Evolutionary conservation across 768 basidiomycete genomes (phyloP), one percentile per base, ranked within the genome.

Genomic region (Russula compacta): DNA sequence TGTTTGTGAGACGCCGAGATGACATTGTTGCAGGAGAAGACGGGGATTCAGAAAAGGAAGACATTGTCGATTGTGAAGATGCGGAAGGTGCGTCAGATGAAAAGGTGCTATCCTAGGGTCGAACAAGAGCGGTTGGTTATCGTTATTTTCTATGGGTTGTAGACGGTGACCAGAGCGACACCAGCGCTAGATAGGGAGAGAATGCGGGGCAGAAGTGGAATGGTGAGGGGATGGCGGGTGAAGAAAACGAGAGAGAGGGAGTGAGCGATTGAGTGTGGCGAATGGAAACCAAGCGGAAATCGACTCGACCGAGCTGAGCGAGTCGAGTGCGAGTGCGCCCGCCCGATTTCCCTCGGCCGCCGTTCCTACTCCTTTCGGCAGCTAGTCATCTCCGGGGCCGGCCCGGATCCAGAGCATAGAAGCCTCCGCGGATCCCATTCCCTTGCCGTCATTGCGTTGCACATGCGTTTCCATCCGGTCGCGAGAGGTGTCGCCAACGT

Each of bases 1-100:
- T 78, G 78, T 93, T 93, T 39, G 90, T 91, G 70, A 90, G 80
- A 35, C 91, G 81, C 67, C 89, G 83, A 65, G 82, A 75, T 64
- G 85, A 86, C 70, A 85, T 79, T 68, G 82, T 78, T 64, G 78
- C 80, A 54, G 88, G 83, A 32, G 87, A 86, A 53, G 76, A 73
- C 43, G 86, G 78, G 60, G 79, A 76, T 61, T 85, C 84, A 66
- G 76, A 70, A 70, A 82, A 88, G 70, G 86, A 80, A 84, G 65
- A 64, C 66, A 66, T 66, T 83, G 85, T 24, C 32, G 65, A 62
- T 53, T 35, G 49, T 12, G 36, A 15, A 33, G 64, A 12, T 48
- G 44, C 15, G 39, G 10, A 15, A 51, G 11, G 11, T 56, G 64
- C 40, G 57, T 52, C 43, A 54, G 21, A 55, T 56, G 60, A 21